phyloP scores from a whole-genome alignment of 805 yeast genomes.

The Suhomyces faveliae region DNA sequence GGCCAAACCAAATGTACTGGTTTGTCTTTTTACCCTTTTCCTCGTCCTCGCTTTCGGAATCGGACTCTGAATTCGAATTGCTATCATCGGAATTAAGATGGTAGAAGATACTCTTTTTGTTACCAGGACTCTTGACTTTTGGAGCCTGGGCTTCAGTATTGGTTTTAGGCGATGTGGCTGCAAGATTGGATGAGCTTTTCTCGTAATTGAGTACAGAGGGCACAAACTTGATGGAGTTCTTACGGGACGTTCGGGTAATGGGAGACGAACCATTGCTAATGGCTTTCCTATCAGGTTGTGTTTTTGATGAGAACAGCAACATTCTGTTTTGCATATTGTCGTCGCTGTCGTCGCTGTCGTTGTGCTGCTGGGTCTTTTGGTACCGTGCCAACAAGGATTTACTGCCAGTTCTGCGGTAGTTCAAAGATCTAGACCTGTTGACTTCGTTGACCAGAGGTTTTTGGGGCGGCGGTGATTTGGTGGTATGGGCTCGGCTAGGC shows the following conservation, averaged over 20 bases:
- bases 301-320: conserved; percentile 16
- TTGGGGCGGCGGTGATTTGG: conserved; percentile 6
- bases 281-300: not conserved
- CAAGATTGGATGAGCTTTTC: conserved; percentile 4
- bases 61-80: conserved; percentile 9
- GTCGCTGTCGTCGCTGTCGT: conserved; percentile 16
- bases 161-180: not conserved
- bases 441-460: conserved; percentile 12
- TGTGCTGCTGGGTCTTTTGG: conserved; percentile 14
- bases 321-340: conserved; percentile 9
- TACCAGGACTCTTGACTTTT: not conserved
- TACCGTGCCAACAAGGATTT: conserved; percentile 18
- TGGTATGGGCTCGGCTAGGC: no score
- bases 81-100: conserved; percentile 24
- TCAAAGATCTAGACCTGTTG: conserved; percentile 26
- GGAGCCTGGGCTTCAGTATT: not conserved
- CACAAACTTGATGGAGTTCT: conserved; percentile 32
- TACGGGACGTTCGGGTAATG: conserved; percentile 13
- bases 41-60: conserved; percentile 2
- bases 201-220: conserved; percentile 21
- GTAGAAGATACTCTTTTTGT: conserved; percentile 29
- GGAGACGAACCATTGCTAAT: conserved; percentile 3
- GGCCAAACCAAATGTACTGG: conserved; percentile 40
- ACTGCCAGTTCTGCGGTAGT: conserved; percentile 15
- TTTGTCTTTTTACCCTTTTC: conserved; percentile 15